Evolutionary conservation across 2,329 filamentous ascomycete genomes (phyloP).

Genomic region (Pseudomassariella vexata): DNA sequence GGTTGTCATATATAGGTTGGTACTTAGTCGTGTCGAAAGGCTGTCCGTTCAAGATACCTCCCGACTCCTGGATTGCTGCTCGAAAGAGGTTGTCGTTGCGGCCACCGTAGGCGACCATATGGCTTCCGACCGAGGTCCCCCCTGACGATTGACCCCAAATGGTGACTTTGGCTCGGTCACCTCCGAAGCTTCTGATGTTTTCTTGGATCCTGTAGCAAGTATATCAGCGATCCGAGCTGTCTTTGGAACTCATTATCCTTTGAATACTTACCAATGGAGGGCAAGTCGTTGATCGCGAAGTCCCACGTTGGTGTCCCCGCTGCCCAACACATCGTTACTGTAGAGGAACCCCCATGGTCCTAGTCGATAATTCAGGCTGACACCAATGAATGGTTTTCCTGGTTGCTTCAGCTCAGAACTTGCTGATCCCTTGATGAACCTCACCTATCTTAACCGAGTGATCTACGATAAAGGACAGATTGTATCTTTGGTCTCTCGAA

Average conservation of each 20-base stretch:
- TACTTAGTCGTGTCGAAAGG: slow-evolving; percentile 2
- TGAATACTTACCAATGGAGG: slow-evolving; percentile 43
- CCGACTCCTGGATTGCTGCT: slow-evolving; percentile 44
- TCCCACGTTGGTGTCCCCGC: slow-evolving; percentile 43
- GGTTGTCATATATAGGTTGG: slow-evolving; percentile 23
- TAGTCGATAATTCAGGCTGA: slow-evolving; percentile 46
- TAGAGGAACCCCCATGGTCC: slow-evolving; percentile 47
- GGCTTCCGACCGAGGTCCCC: slow-evolving; percentile 40
- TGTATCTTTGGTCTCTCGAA: slow-evolving; percentile 46
- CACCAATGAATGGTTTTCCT: slow-evolving; percentile 45
- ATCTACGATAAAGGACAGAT: slow-evolving; percentile 30
- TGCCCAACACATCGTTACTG: slow-evolving; percentile 32
- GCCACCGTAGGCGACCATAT: slow-evolving; percentile 46
- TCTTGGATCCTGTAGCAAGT: too few species aligned
- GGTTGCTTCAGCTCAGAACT: too few species aligned
- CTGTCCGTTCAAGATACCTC: slow-evolving; percentile 25
- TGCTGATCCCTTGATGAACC: too few species aligned
- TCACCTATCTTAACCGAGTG: slow-evolving; percentile 37
- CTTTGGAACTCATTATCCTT: too few species aligned
- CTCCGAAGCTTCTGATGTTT: slow-evolving; percentile 44
- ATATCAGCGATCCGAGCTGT: too few species aligned
- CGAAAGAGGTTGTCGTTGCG: slow-evolving; percentile 48
- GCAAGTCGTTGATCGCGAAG: slow-evolving; percentile 44
- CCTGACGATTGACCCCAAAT: slow-evolving; percentile 51
- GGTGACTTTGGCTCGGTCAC: slow-evolving; percentile 38